Evolutionary conservation across 2,329 filamentous ascomycete genomes (phyloP), one percentile per base, ranked within the genome.

Genomic region (Diaporthe sp.): DNA sequence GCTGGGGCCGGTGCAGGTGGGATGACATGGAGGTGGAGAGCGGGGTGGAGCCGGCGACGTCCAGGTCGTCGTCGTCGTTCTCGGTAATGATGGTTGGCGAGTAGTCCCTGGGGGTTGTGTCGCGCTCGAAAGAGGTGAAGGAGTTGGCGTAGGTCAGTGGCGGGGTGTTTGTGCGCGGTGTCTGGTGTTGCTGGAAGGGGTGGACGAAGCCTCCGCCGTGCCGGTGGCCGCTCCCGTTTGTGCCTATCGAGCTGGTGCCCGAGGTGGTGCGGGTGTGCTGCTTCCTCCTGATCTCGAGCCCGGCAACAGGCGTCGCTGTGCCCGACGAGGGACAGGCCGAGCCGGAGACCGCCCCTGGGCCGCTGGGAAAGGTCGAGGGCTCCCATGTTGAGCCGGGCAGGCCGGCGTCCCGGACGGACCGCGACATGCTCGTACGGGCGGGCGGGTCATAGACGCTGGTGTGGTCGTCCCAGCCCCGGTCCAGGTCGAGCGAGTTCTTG

Each of bases 181-280:
- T 92, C 83, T 92, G 91, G 80, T 92, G 89, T 82, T 92, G 91
- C 80, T 92, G 90, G 78, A 92, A 92, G 37, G 91, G 91, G 80
- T 93, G 91, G 28, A 92, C 87, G 79, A 93, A 92, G 44, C 86
- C 81, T 55, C 79, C 83, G 74, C 86, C 86, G 74, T 84, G 85
- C 74, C 88, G 86, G 72, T 83, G 73, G 13, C 78, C 86, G 79
- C 89, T 92, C 77, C 85, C 88, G 68, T 87, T 87, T 22, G 46
- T 91, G 10, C 88, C 86, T 72, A 90, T 86, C 13, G 90, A 92
- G 49, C 65, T 55, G 69, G 87, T 87, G 74, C 89, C 89, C 79
- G 89, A 91, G 73, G 90, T 88, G 2, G 90, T 91, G 31, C 91
- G 88, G 51, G 86, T 85, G 81, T 93, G 91, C 49, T 88, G 86